Base-by-base conservation (phyloP, 2,329 filamentous ascomycete genomes). In the Ceratocystis lukuohia region DNA sequence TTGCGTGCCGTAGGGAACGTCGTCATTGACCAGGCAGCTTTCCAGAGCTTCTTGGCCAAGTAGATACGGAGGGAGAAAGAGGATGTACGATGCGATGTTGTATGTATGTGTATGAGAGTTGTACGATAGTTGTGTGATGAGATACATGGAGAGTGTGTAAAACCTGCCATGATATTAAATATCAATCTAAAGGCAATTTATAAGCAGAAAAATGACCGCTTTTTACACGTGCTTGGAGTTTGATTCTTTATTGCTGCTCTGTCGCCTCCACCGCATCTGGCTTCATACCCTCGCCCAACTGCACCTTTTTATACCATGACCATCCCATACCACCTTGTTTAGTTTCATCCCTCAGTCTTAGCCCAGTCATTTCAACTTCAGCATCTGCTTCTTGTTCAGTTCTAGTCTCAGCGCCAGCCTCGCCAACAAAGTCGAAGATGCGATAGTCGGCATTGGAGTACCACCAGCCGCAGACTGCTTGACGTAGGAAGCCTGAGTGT, bases 11-110 rank as follows among this genome's bases (percentile, higher is more conserved):
- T 92, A 4, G 89, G 94, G 0, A 96, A 96, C 73, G 92, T 99
- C 0, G 83, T 91, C n/a, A 97, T 99, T 74, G 92, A 97, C 69
- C 91, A 96, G 72, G 88, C 91, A 71, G 91, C 92, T 2, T 99
- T 97, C 74, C 94, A 99, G 76, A 89, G 86, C 70, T 99, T 99
- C 74, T 76, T 99, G 74, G 83, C 91, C 0, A 96, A 94, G 76
- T 92, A 70, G 67, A 44, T 22, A 28, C 20, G 50, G 8, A 25
- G 28, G 15, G 2, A 37, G 15, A 59, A 4, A 6, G 46, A 10
- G 28, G 20, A 20, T 37, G 56, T n/a, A 17, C 15, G 56, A 37
- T 8, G 33, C 30, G 15, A 30, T 17, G 5, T 53, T 25, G n/a
- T 33, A n/a, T 44, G 56, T 62, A 17, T 20, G 17, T 65, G 48